A percentile compares a stretch with the other conserved stretches of the same genome.
Conservation (phyloP, 176 grass and related monocot species). For the Avena insularis region DNA sequence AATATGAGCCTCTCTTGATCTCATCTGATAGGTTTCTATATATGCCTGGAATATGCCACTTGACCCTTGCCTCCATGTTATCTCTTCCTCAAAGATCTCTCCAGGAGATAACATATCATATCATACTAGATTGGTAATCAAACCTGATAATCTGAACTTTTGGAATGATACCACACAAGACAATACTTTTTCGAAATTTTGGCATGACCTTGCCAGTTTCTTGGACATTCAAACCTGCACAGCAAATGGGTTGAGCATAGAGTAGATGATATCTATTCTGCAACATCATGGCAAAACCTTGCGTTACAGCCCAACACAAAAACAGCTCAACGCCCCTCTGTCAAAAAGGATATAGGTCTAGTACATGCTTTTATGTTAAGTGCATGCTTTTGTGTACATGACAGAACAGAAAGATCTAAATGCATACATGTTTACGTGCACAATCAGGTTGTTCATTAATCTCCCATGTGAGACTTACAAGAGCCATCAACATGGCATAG, state of each 20-base stretch:
- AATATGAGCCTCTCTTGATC: conserved; percentile 28
- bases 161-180: too few species aligned
- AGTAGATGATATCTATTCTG: conserved; percentile 88
- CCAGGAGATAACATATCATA: conserved; percentile 12
- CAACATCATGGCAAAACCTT: conserved; percentile 97
- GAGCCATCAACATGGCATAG: conserved; percentile 97
- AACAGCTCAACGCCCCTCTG: conserved; percentile 95
- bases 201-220: too few species aligned
- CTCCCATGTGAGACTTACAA: conserved; percentile 97
- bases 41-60: conserved; percentile 52
- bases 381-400: conserved; percentile 18
- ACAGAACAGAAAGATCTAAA: conserved; percentile 29
- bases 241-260: too few species aligned
- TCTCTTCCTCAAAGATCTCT: conserved; percentile 1
- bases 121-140: too few species aligned
- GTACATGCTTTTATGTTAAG: neutral
- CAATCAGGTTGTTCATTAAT: conserved; percentile 94
- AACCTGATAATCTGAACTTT: too few species aligned
- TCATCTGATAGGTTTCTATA: conserved; percentile 39
- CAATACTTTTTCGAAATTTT: too few species aligned
- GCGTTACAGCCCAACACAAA: conserved; percentile 95
- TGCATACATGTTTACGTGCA: conserved; percentile 72
- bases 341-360: conserved; percentile 27
- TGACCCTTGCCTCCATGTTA: conserved; percentile 28
- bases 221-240: too few species aligned